Percentiles rank a stretch among this genome's conserved stretches.
phyloP scores from a whole-genome alignment of 2,329 filamentous ascomycete genomes.

The Triangularia verruculosa region DNA sequence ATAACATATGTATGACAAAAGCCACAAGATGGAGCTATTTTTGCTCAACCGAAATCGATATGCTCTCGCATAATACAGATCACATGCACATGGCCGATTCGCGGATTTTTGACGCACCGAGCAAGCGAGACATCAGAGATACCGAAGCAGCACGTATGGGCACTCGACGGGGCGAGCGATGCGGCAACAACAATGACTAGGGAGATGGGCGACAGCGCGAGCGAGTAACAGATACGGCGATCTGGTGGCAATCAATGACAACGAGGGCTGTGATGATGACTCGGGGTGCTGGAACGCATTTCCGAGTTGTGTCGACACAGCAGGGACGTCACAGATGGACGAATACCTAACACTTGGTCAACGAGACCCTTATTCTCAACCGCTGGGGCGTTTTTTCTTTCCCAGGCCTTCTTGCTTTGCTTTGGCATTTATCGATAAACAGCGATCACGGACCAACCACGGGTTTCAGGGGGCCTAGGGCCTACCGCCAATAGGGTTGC shows the following conservation, averaged over 20 bases:
- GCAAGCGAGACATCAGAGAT: neutral
- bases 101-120: slow-evolving; percentile 2
- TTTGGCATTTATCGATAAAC: neutral
- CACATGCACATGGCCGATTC: slow-evolving; percentile 3
- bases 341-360: neutral
- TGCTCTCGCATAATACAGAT: neutral
- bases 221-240: neutral
- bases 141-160: neutral
- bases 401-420: too few species aligned
- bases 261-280: neutral
- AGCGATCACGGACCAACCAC: neutral
- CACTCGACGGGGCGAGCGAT: neutral
- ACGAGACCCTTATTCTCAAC: neutral
- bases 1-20: neutral
- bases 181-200: neutral
- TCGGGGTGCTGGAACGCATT: neutral
- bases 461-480: too few species aligned
- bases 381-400: neutral
- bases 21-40: neutral
- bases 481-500: neutral
- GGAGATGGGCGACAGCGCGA: neutral
- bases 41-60: neutral
- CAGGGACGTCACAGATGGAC: neutral
- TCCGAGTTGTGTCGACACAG: neutral
- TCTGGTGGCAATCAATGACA: neutral